phyloP scores from a whole-genome alignment of 768 basidiomycete species.

The Mycena haematopus region DNA sequence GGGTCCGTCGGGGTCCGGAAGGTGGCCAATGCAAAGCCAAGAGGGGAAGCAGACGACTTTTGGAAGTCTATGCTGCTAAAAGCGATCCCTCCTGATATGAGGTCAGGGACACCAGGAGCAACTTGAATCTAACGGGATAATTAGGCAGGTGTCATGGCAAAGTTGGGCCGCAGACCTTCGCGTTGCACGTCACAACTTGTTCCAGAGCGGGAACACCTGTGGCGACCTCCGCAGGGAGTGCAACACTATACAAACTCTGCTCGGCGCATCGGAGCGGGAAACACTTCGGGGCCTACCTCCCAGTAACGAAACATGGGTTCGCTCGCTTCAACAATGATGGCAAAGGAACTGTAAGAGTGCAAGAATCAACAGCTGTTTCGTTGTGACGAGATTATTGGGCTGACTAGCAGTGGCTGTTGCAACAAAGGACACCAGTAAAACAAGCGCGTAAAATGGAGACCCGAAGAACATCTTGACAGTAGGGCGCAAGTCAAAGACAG shows the following conservation, averaged over 20 bases:
- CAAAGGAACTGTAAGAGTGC: slow-evolving; percentile 14
- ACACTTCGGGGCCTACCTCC: slow-evolving; percentile 9
- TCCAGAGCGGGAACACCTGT: slow-evolving; percentile 31
- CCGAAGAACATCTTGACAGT: slow-evolving; percentile 28
- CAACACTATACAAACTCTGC: slow-evolving; percentile 13
- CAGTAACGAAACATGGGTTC: slow-evolving; percentile 38
- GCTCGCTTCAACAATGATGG: slow-evolving; percentile 32
- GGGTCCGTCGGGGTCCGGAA: slow-evolving; percentile 36
- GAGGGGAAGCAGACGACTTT: slow-evolving; percentile 34
- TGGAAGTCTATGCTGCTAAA: slow-evolving; percentile 39
- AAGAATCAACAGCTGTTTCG: background rate
- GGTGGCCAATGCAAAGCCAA: slow-evolving; percentile 37
- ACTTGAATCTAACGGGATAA: slow-evolving; percentile 30
- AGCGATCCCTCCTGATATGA: slow-evolving; percentile 33
- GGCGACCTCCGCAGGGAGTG: slow-evolving; percentile 37
- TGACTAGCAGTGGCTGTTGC: slow-evolving; percentile 24
- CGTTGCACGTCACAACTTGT: slow-evolving; percentile 33
- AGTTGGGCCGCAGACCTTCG: slow-evolving; percentile 6
- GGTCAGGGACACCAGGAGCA: slow-evolving; percentile 36
- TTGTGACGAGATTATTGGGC: background rate
- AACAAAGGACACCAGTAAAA: slow-evolving; percentile 26
- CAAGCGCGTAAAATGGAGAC: no score
- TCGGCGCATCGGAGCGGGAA: background rate
- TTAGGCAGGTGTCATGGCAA: background rate
- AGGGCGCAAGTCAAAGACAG: slow-evolving; percentile 20